Base-by-base conservation (phyloP, 164 flowering plant species). In the Vitis rupestris region DNA sequence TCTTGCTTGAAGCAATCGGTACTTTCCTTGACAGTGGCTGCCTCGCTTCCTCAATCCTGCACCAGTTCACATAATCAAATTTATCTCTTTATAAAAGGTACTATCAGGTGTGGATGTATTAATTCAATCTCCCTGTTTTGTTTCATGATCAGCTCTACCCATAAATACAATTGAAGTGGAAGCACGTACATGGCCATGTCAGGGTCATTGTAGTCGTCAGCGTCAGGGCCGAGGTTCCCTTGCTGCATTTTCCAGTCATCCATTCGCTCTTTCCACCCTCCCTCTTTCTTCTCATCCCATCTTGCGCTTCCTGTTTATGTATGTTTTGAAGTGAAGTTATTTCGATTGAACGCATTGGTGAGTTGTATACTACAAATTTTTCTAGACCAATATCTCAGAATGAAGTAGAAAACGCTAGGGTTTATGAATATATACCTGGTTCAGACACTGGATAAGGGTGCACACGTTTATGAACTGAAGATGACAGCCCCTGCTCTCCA, bases 1-100 rank as follows among this genome's bases (percentile, higher is more conserved):
- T 62, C 84, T 85, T 90, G 88, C 99, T 92, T 0, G 97, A 90
- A 50, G 98, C 93, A 50, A 95, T 93, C 1, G 98, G 88, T 44
- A 95, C 96, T 82, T 95, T 95, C 71, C 99, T 83, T 63, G 99
- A 93, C 2, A 95, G 74, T 64, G 99, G 98, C 82, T 95, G 97
- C 79, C 98, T 85, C 7, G 96, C 90, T 82, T 91, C 97, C 81
- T 93, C 99, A 47, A 79, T 67, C 87, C 99, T 95, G 89, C 80
- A 82, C 63, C 10, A 2, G 55, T 27, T 31, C 19, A 50, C 15
- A 44, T 19, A 47, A 37, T 3, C 44, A 37, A 37, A 37, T 37
- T 3, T 6, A 37, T 37, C 44, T 37, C 44, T 6, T 23, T 23
- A 23, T 23, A 23, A 23, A 23, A 0, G 27, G 27, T 23, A 2